Conservation (phyloP, 176 grass and related monocot genomes). For the Cenchrus fungigraminus region DNA sequence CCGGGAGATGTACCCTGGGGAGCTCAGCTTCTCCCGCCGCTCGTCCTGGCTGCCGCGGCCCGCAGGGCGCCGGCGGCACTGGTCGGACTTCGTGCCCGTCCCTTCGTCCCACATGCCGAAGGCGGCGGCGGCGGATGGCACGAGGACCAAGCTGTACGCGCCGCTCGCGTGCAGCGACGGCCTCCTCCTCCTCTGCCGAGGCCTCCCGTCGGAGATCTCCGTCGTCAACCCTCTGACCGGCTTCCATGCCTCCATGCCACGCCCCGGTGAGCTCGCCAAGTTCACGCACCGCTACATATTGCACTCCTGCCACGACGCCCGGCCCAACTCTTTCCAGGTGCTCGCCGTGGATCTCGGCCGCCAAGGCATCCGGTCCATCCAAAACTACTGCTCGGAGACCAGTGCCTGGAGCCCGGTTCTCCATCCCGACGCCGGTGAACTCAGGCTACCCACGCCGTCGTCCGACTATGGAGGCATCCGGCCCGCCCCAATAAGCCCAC, state of each 20-base stretch:
- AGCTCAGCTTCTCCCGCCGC: constrained; percentile 7
- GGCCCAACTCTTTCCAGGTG: constrained; percentile 14
- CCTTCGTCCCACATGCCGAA: neutral
- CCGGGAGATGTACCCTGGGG: constrained; percentile 15
- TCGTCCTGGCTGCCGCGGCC: neutral
- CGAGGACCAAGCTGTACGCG: neutral
- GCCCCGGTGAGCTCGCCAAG: neutral
- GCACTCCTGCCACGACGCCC: neutral
- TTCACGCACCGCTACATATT: neutral
- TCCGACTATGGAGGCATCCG: no score
- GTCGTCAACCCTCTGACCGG: constrained; percentile 16
- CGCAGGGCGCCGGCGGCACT: neutral
- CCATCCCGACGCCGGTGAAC: neutral
- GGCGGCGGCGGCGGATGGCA: neutral
- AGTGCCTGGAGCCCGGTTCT: neutral
- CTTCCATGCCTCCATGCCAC: neutral
- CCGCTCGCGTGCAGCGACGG: constrained; percentile 17
- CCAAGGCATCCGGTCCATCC: neutral
- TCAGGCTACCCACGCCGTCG: neutral
- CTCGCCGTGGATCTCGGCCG: neutral
- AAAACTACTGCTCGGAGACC: constrained; percentile 17
- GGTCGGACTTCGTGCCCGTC: neutral
- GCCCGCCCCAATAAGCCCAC: neutral
- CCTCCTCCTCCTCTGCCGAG: constrained; percentile 8
- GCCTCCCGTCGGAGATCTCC: neutral